Base-by-base conservation (phyloP, 148 eudicot genomes). In the Drosera capensis region DNA sequence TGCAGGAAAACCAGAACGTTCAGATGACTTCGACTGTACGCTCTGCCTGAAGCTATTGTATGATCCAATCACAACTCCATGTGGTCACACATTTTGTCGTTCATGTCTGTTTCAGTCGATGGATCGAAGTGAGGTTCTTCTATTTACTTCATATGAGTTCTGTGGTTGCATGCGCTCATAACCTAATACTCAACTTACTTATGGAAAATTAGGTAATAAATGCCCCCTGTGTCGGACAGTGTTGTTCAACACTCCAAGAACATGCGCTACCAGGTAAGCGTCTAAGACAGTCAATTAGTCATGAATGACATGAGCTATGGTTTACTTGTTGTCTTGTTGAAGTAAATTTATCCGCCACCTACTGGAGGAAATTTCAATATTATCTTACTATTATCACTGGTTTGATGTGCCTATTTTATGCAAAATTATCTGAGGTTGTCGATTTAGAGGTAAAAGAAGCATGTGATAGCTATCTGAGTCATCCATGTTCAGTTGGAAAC, bases 61-160 rank as follows among this genome's bases (percentile, higher is more conserved):
- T 62, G 94, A 92, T 66, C 99, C 99, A 46, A 37, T 92, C 46
- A 92, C 99, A 59, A 92, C 99, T 67, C 80, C 99, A 24, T 92
- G 99, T 63, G 99, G 99, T 43, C 99, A 92, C 65, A 70, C 99
- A 7, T 92, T 85, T 58, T 92, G 99, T 58, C 88, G 95, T 12
- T 75, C 95, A 25, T 92, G 99, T 68, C 63, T 92, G 49, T 85
- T 92, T 72, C 99, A 85, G 66, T 65, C 95, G 45, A 92, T 92
- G 94, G 99, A 92, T 52, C 63, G 94, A 61, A 75, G 99, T 90
- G 49, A 69, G 70, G 34, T 44, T 25, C n/a, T 51, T 57, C 41
- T 34, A 31, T 21, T 56, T 45, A 40, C 8, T 48, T 13, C 9
- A 7, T 45, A 40, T 45, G 59, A 5, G 23, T 39, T 51, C 38